Evolutionary conservation across 75 land plant species (phyloP), one percentile per base, ranked within the genome.

Genomic region (Chamaecyparis obtusa): DNA sequence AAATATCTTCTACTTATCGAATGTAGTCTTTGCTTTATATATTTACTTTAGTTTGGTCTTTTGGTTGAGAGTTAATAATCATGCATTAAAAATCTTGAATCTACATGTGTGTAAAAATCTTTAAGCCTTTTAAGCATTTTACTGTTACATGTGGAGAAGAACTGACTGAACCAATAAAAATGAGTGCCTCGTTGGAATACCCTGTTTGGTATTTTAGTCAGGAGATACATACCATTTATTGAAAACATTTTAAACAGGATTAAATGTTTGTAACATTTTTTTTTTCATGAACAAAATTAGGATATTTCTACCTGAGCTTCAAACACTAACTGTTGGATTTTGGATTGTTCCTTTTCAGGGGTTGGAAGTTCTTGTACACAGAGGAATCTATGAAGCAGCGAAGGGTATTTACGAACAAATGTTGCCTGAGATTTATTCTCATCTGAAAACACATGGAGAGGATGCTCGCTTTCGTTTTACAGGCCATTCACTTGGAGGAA

Each of bases 401-500:
- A 94, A 95, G 86, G 97, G 95, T 3, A 93, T 97, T 3, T 98
- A 97, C 56, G 91, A 93, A 43, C 97, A 98, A 83, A 89, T 98
- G 83, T 67, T 98, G 84, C 99, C 99, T 33, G 94, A 93, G 85
- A 85, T 97, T 35, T 88, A 86, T 57, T 88, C 88, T 37, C 97
- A 98, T 88, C 30, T 98, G 36, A 83, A 91, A 57, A 83, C 89
- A 7, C 90, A 88, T 86, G 97, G 96, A 27, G 87, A 90, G 13
- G 78, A 75, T 81, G 94, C 95, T 33, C 92, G 88, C 6, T 76
- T 97, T 16, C 93, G 95, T 32, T 97, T 98, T 87, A 97, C 96
- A 8, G 99, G 99, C 14, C 99, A 98, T 90, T 98, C 99, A 33
- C 91, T 98, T 44, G 99, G 99, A 14, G 99, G 99, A 54, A 96